Evolutionary conservation across 352 stramenopile species (phyloP), one percentile per base, ranked within the genome.

Genomic region (Globisporangium carolinianum): DNA sequence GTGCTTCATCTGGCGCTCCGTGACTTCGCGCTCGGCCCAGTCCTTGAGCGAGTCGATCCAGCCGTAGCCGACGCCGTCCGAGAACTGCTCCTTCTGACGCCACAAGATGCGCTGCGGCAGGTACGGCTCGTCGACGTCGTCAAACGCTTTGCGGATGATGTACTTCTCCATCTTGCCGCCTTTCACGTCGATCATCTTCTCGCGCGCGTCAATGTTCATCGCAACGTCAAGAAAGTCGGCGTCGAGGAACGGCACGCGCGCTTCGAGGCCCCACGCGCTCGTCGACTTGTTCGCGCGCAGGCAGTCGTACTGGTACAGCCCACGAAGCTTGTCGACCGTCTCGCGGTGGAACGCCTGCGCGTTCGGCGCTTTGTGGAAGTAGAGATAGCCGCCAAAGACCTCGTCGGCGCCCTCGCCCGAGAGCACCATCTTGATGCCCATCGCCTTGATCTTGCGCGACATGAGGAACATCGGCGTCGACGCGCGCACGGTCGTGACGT

Each of bases 361-460:
- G 71, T 97, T 98, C 38, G 97, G 97, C 17, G 95, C 95, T 83
- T 99, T 99, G 83, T 99, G 96, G 86, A 99, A 99, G 86, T 99
- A 99, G 43, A 99, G 75, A 76, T 99, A 99, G 24, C 97, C 97
- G 36, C 94, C 97, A 65, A 99, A 98, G 6, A 99, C 87, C 67
- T 99, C 97, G 68, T 99, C 97, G 7, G 96, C 96, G 39, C 97
- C 97, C 75, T 99, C 97, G 17, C 97, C 97, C 17, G 82, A 97
- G 24, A 99, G 76, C 54, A 99, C 97, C 97, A 99, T 99, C 79
- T 99, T 99, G 67, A 99, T 98, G 49, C 97, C 97, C 94, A 99
- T 98, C 51, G 97, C 97, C 80, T 99, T 99, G 72, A 99, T 99
- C 85, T 99, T 99, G 50, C 97, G 76, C 6, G 87, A 83, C 97